These are phyloP conservation scores for Persicaria tinctoria DNA, from an alignment of 148 eudicot genomes.

Conservation along the genomic window DNA sequence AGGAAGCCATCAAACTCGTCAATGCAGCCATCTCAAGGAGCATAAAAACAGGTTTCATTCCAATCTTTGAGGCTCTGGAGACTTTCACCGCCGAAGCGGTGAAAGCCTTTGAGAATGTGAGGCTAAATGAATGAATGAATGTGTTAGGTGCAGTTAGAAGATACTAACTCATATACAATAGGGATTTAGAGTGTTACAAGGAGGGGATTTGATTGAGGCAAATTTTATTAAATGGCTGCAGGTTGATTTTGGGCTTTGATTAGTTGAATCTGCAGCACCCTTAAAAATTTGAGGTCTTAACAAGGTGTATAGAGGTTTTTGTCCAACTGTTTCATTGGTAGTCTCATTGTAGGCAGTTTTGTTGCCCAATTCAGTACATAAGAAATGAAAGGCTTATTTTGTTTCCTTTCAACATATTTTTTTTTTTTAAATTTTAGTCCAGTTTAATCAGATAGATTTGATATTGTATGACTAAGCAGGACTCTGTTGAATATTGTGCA, in stretches of 20 bases:
- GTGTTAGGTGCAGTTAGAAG: not conserved
- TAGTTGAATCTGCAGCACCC: not conserved
- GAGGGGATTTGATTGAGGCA: not conserved
- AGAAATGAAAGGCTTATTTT: not conserved
- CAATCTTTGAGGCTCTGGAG: conserved; percentile 81
- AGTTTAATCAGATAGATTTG: no score
- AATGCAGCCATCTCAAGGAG: conserved; percentile 58
- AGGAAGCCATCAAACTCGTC: conserved; percentile 67
- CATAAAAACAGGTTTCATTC: conserved; percentile 76
- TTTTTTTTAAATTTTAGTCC: no score
- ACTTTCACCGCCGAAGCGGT: conserved; percentile 59
- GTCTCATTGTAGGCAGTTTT: not conserved
- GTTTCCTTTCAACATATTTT: not conserved
- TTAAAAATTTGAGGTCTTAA: not conserved
- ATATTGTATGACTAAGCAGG: no score
- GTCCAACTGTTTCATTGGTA: not conserved
- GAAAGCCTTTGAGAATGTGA: conserved; percentile 77
- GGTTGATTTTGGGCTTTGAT: conserved; percentile 3
- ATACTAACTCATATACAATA: not conserved
- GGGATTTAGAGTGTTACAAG: not conserved
- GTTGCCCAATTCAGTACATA: not conserved
- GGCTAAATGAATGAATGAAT: conserved; percentile 25
- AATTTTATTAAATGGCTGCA: conserved; percentile 2
- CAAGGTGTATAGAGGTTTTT: not conserved
- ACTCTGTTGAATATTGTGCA: no score